Base-by-base conservation (phyloP, 2,329 filamentous ascomycete genomes). In the Penicillium olsonii region DNA sequence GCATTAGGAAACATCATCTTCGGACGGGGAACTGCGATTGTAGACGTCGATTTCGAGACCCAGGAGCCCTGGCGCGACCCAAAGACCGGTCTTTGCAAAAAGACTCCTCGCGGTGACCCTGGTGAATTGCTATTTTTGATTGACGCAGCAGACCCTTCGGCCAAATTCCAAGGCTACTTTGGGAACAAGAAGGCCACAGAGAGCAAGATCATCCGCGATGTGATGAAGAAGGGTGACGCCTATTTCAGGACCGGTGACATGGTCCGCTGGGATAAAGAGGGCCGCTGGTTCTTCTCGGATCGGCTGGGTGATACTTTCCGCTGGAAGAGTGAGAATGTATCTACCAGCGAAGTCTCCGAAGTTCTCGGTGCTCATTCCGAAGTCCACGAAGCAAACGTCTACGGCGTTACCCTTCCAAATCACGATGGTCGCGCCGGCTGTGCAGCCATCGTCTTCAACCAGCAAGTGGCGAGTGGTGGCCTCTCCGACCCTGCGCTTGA, bases 201-300 rank as follows among this genome's bases (percentile, higher is more conserved):
- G 33, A 78, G 82, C 56, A 95, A 95, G 71, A 80, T 95, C 39
- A 68, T 94, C 53, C 81, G 86, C 4, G 76, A 87, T 59, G 88
- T 94, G 2, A 82, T 94, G 55, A 75, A 72, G 50, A 86, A 86
- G 62, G 90, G 87, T 12, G 91, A 96, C 63, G 85, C 84, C 0
- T 95, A 84, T 78, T 95, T 91, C 76, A 84, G 90, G 19, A 87
- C 88, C 0, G 91, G 91, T n/a, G 91, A 96, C 62, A 79, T 94
- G 15, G 73, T 94, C 26, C 79, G 84, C n/a, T 82, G 80, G 73
- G 87, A 91, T 56, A 50, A 54, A 1, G 84, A 94, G 49, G 89
- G 90, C 5, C 77, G 85, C 2, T 81, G 85, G 67, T 94, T 80
- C 75, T 96, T 96, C 73, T 83, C 85, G 48, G 91, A 96, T 55